Evolutionary conservation across 2,329 filamentous ascomycete genomes (phyloP), one percentile per base, ranked within the genome.

Genomic region (Aspergillus sp.): DNA sequence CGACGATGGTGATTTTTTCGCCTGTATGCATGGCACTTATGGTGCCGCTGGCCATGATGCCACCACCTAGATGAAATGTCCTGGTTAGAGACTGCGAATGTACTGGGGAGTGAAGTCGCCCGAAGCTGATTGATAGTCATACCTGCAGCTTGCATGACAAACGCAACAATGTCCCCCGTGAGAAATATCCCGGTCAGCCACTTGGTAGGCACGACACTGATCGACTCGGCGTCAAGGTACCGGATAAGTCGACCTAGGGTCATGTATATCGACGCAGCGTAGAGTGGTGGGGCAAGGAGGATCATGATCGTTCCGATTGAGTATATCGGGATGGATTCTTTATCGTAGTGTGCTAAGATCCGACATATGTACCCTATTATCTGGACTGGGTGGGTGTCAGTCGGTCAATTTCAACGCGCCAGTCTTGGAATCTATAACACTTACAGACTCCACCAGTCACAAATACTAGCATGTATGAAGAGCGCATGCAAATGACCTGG

Each of bases 1-100:
- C 63, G 2, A 24, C 66, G n/a, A 67, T 45, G 29, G 65, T 64
- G 36, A 68, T 63, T 22, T 68, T 55, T 20, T 67, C 58, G 39
- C 67, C 66, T 6, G 63, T 59, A 4, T 61, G 16, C 22, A 52
- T 51, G 6, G 49, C n/a, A 10, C 49, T 57, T 7, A 51, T 14
- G 7, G 24, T 46, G 6, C 55, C 49, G n/a, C 10, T 29, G 12
- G 55, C 32, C 55, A 57, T 57, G 32, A 57, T 52, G 9, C 55
- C 55, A 4, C 49, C 55, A 10, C 55, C 55, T 57, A n/a, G 6
- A 14, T 42, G 6, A 42, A n/a, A n/a, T 16, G 4, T 42, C 36
- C 6, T 42, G 16, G 16, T 42, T n/a, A 42, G 36, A 42, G 16
- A 2, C 1, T 42, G 36, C 3, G 36, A n/a, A n/a, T 5, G 16